Base-by-base conservation (phyloP, 768 basidiomycete species). In the Lanmaoa rubissima region DNA sequence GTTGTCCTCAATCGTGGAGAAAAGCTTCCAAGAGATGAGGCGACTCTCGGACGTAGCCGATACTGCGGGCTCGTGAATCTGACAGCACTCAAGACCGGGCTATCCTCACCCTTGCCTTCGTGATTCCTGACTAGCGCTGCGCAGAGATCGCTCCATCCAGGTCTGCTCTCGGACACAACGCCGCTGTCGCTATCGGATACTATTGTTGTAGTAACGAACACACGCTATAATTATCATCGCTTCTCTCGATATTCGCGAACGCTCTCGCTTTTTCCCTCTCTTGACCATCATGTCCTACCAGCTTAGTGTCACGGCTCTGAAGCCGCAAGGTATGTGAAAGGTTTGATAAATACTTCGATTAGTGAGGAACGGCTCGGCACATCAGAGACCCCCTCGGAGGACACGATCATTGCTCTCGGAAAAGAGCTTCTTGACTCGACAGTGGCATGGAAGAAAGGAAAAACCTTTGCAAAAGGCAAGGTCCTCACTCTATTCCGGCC, bases 1-100 rank as follows among this genome's bases (percentile, higher is more conserved):
- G 79, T 99, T 35, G 92, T 92, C 9, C 79, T 90, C 28, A 80
- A 86, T 47, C 84, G 85, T 49, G 91, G 91, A 34, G 94, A 99
- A 66, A 83, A 79, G 57, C 81, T 99, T 19, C 97, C 97, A 5
- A 81, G 95, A 50, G 87, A 97, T 67, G 89, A 92, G 67, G 71
- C 75, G 1, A 66, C 70, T 2, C 74, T 76, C 21, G 97, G 97
- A 16, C 84, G 95, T 54, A 94, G 92, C 74, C 84, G 97, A 51
- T 85, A 84, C 72, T 95, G 91, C 72, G 90, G 84, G 9, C 77
- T 90, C 48, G 86, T 91, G 48, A 80, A 94, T 61, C 76, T 89
- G 61, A 83, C 80, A 57, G 63, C 69, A 31, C 56, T 68, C 43
- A 70, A 56, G 51, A 48, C 60, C 46, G 21, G 36, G 55, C 51